Conservation (phyloP, 2,329 filamentous ascomycete genomes). For the Bimuria novae-zelandiae region DNA sequence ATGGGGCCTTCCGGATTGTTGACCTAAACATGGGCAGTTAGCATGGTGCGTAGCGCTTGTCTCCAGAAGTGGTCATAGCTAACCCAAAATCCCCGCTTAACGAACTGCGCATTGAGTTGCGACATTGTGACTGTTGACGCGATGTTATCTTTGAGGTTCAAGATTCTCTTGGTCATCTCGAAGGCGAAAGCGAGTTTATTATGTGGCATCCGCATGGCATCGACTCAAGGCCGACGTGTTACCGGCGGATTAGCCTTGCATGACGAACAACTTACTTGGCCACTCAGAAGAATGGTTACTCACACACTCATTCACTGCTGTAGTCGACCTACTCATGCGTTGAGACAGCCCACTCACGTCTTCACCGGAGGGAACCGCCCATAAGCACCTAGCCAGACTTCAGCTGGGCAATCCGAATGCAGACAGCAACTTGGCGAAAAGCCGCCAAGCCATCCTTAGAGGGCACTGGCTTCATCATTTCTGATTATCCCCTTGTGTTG, state of each 20-base stretch:
- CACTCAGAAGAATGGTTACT: no score
- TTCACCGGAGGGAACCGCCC: no score
- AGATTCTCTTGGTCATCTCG: not conserved
- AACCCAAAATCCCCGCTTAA: not conserved
- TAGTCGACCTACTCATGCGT: no score
- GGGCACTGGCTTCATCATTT: not conserved
- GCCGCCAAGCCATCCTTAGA: not conserved
- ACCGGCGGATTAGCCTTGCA: not conserved
- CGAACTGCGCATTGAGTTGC: slow-evolving; percentile 1
- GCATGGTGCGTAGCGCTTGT: not conserved
- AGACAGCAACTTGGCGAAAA: not conserved
- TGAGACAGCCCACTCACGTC: no score
- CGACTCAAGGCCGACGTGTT: not conserved
- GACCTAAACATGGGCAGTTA: not conserved
- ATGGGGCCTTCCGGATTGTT: slow-evolving; percentile 13
- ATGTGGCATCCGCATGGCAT: not conserved
- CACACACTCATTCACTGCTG: no score
- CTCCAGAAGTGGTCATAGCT: not conserved
- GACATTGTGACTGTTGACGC: not conserved
- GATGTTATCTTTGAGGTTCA: not conserved
- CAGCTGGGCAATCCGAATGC: not conserved
- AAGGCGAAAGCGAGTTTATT: not conserved
- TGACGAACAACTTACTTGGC: no score
- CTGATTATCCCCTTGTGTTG: not conserved
- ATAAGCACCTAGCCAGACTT: no score